Conservation (phyloP, 495 filamentous ascomycete genomes). For the Apiosordaria backusii region DNA sequence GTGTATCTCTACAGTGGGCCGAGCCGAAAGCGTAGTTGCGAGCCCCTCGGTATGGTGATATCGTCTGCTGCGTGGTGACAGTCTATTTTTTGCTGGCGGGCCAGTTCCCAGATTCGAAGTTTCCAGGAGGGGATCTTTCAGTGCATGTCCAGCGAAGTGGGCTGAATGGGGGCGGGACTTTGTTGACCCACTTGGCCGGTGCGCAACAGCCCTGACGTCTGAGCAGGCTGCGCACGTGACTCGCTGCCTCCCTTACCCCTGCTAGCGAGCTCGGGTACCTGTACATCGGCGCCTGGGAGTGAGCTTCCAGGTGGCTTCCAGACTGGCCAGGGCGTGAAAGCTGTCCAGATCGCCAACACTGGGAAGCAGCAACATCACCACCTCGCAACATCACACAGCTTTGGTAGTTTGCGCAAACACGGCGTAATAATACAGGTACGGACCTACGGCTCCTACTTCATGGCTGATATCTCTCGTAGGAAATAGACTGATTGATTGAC, state of each 20-base stretch:
- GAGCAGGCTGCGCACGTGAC: constrained; percentile 19
- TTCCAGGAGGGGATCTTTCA: constrained; percentile 27
- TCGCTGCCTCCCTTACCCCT: background rate
- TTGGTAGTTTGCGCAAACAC: background rate
- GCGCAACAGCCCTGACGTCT: constrained; percentile 27
- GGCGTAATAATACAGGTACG: constrained; percentile 1
- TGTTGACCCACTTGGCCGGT: constrained; percentile 9
- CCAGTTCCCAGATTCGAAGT: constrained; percentile 13
- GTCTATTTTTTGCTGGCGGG: constrained; percentile 18
- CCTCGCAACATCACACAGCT: background rate
- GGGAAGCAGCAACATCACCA: constrained; percentile 7
- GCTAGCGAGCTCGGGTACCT: constrained; percentile 6
- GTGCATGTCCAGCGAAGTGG: constrained; percentile 12
- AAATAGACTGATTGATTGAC: background rate
- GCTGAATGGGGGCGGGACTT: constrained; percentile 16
- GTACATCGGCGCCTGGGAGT: constrained; percentile 11
- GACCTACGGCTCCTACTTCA: background rate
- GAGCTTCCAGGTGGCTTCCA: constrained; percentile 6
- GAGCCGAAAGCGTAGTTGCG: background rate
- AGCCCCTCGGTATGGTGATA: background rate
- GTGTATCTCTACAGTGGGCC: background rate
- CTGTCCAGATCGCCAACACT: constrained; percentile 27
- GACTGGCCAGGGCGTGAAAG: constrained; percentile 23
- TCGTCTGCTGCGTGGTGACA: constrained; percentile 6
- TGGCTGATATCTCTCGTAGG: background rate